Conservation (phyloP, 2,329 filamentous ascomycete species). For the Hymenoscyphus salicellus region DNA sequence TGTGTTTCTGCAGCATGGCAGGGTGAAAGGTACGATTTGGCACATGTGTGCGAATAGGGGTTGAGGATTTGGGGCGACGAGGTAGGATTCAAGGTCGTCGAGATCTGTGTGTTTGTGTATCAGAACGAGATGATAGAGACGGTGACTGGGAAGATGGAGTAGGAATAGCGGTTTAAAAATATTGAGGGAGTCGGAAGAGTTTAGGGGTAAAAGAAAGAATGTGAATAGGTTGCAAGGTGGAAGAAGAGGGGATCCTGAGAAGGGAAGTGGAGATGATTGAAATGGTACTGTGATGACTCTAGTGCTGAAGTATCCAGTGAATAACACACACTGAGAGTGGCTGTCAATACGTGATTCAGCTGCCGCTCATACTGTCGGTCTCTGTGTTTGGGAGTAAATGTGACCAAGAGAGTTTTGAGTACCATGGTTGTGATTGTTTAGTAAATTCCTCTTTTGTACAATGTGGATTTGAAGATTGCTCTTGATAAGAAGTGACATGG, state of each 20-base stretch:
- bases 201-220: background rate
- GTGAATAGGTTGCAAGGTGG: constrained; percentile 1
- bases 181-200: background rate
- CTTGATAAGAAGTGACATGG: background rate
- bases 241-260: background rate
- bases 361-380: background rate
- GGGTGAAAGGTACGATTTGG: constrained; percentile 25
- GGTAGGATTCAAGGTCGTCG: background rate
- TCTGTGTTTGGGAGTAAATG: background rate
- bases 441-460: background rate
- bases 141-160: background rate
- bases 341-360: background rate
- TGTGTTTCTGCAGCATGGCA: constrained; percentile 24
- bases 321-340: background rate
- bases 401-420: constrained; percentile 1
- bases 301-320: background rate
- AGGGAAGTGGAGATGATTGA: background rate
- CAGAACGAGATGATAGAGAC: background rate
- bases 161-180: background rate
- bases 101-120: background rate
- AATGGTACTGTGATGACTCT: background rate
- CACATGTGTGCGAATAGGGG: constrained; percentile 26
- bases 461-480: background rate
- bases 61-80: background rate
- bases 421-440: constrained; percentile 16